Evolutionary conservation across 257 asterid genomes (phyloP), one percentile per base, ranked within the genome.

Genomic region (Fraxinus quadrangulata): DNA sequence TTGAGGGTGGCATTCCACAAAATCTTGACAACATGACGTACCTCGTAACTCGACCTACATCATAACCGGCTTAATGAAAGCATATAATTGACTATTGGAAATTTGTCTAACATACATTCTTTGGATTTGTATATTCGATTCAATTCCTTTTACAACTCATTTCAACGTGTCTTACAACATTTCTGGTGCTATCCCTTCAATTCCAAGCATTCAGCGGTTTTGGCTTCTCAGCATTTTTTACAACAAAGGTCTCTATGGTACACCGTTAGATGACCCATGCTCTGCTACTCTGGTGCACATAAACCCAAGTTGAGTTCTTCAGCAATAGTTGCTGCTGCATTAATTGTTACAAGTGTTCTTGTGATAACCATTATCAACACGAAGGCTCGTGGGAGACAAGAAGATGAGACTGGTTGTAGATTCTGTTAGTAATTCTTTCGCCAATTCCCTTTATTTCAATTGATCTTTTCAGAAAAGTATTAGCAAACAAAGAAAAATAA

Each of bases 131-230:
- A 72, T 92, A 56, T 87, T 90, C 4, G 94, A 92, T 37, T 75
- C 90, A 39, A 86, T 92, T 70, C 97, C 96, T 71, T 68, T 84
- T 23, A 37, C 85, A 24, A 87, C 92, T 80, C 86, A 82, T 24
- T 92, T 92, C 81, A 90, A 90, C 34, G 87, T 95, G 79, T 95
- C 99, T 70, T 88, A 88, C 80, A 95, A 95, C 85, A 83, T 95
- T 73, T 88, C 91, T 2, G 98, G 99, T 75, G 75, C 85, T n/a
- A 93, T 95, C 69, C 99, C 98, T 84, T 75, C 85, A 13, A 39
- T 49, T 33, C 87, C 82, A 84, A 87, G 68, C 89, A 85, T 92
- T 82, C 89, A 79, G 54, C 76, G 63, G 31, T 92, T 90, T 56
- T n/a, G 94, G 95, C 9, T 74, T 86, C 75, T 89, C 87, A 0